phyloP scores from a whole-genome alignment of 2,329 filamentous ascomycete genomes.

The Colletotrichum somersetense region DNA sequence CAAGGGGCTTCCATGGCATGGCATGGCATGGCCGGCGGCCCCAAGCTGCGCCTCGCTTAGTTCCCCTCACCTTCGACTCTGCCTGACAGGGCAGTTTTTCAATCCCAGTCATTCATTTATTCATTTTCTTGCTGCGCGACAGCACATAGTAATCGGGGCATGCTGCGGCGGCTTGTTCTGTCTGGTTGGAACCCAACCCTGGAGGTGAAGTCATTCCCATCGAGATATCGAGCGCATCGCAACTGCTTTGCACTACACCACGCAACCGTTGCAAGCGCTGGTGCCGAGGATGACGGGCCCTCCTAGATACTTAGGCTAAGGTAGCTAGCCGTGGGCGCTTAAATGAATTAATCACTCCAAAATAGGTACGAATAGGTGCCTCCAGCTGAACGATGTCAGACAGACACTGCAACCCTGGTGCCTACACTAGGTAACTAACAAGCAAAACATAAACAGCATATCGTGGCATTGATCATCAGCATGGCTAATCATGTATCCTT shows the following conservation, averaged over 20 bases:
- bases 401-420: not conserved
- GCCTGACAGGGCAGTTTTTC: conserved; percentile 37
- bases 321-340: conserved; percentile 3
- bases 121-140: conserved; percentile 1
- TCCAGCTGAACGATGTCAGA: conserved; percentile 25
- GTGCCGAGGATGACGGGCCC: conserved; percentile 9
- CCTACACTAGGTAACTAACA: not conserved
- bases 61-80: conserved; percentile 10
- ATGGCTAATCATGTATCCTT: no score
- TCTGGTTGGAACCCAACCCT: not conserved
- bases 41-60: conserved; percentile 27
- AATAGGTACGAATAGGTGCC: not conserved
- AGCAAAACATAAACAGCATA: not conserved
- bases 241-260: not conserved
- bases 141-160: not conserved
- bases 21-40: not conserved
- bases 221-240: not conserved
- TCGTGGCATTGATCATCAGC: no score
- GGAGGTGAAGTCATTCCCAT: conserved; percentile 26
- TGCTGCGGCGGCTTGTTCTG: not conserved
- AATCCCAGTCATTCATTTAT: not conserved
- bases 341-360: not conserved
- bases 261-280: conserved; percentile 12
- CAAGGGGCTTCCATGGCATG: conserved; percentile 2
- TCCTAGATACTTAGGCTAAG: no score